A percentile compares a stretch with the other conserved stretches of the same genome.
These are phyloP conservation scores for Hirschfeldia incana DNA, from an alignment of 345 rosid genomes.

Conservation along the genomic window DNA sequence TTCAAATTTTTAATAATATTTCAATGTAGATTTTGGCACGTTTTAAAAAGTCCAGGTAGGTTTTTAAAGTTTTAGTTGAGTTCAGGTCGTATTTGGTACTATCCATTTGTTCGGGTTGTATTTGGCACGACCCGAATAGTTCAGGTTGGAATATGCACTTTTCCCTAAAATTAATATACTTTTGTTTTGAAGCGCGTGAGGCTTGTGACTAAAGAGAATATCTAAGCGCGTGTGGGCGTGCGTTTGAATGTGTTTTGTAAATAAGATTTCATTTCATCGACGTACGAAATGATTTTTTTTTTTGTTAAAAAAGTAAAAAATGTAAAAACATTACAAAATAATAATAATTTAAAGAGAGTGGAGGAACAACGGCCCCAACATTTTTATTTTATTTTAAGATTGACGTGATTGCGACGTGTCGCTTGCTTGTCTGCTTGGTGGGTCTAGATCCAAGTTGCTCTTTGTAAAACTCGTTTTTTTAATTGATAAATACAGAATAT, in stretches of 20 bases:
- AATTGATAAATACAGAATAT: background rate
- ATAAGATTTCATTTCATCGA: slow-evolving; percentile 21
- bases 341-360: slow-evolving; percentile 23
- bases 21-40: no score
- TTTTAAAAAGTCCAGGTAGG: no score
- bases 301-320: slow-evolving; percentile 14
- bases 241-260: slow-evolving; percentile 14
- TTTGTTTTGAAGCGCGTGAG: background rate
- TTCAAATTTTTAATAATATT: no score
- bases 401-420: slow-evolving; percentile 43
- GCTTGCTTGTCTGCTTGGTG: slow-evolving; percentile 34
- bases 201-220: background rate
- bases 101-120: no score
- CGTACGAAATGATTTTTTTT: slow-evolving; percentile 25
- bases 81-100: no score
- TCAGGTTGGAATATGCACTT: no score
- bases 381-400: slow-evolving; percentile 22
- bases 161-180: no score
- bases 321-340: background rate
- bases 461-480: background rate
- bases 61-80: no score
- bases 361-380: slow-evolving; percentile 34
- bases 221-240: slow-evolving; percentile 6
- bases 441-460: background rate
- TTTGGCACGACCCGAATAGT: no score